Evolutionary conservation across 805 yeast genomes (phyloP), one percentile per base, ranked within the genome.

Genomic region (Kazachstania taianensis): DNA sequence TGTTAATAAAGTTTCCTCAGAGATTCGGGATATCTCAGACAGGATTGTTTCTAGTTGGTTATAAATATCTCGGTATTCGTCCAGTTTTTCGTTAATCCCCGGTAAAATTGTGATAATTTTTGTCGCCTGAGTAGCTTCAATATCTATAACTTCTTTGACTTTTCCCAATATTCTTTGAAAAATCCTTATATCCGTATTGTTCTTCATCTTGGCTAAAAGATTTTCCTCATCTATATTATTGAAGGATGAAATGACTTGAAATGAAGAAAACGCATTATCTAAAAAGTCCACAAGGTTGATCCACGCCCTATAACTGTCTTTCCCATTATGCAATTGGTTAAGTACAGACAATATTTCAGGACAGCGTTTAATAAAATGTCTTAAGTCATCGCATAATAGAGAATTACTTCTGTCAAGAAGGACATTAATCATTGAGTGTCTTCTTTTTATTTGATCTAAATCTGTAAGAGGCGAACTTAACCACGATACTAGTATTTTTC

Each of bases 101-200:
- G 57, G 56, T 16, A 37, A 41, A 10, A 67, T 53, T 2, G 47
- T 44, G 1, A 59, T 41, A 8, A 49, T 44, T 4, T 55, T 49
- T 12, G 45, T 44, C 8, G 53, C 57, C 1, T 40, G 43, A 3
- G 69, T 60, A 9, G 43, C 36, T n/a, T 56, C 66, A 38, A 62
- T 54, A 42, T 69, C 71, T 29, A 66, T 55, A 9, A 45, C 50
- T 17, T n/a, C 35, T 18, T 57, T 53, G 24, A 59, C 43, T 33
- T 39, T 44, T 28, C 33, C 26, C 7, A 44, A 31, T 2, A 58
- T 23, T 4, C 26, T 20, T 4, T 38, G 32, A 2, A 59, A 22
- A 1, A 20, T 12, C 1, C 38, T 32, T 1, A 33, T 3, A 18
- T 49, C 43, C 3, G 53, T 35, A 0, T 32, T 18, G 2, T 35